Evolutionary conservation across 2,329 filamentous ascomycete species (phyloP), one percentile per base, ranked within the genome.

Genomic region (Phialocephala sp.): DNA sequence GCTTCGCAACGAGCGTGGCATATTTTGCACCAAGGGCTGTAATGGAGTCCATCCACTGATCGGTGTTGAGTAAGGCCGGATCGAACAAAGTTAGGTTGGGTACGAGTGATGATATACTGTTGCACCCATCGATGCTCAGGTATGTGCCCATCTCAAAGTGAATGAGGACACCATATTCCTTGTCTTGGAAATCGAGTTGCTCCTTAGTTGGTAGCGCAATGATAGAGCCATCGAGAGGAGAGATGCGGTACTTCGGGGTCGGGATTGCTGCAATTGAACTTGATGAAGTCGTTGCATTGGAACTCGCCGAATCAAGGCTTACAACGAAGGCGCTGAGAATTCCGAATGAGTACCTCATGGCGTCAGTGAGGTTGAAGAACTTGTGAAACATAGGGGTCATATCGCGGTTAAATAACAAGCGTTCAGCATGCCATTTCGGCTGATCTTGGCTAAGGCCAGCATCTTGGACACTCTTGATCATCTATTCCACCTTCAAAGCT

Each of bases 1-100:
- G 47, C 47, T 52, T 52, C 24, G 47, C 47, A 27, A 52, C 47
- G 20, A 52, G 47, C 9, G 47, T 52, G 11, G 47, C 47, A 15
- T 52, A 52, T 20, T 52, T 52, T 32, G 47, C 47, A 52, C 47
- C 47, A 2, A 52, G 47, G 11, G 47, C 47, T 52, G 47, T 52
- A 18, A 52, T 52, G 22, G 8, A 12, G 15, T 52, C 47, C 47
- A 52, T 52, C 47, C 47, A 52, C 24, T 52, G 47, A 52, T 52
- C 47, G 9, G 47, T 52, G 15, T 52, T 52, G 20, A 52, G 22
- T 9, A 52, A 14, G 8, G 47, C 47, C 20, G 47, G 47, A 15
- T 52, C 47, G 47, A 52, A 52, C 9, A 52, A 18, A 15, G 20
- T 52, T 6, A 52, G 47, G 24, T 24, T 18, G 5, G 47, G 47